Evolutionary conservation across 1,284 basidiomycete genomes (phyloP).

Genomic region (Trichosporon asahii): DNA sequence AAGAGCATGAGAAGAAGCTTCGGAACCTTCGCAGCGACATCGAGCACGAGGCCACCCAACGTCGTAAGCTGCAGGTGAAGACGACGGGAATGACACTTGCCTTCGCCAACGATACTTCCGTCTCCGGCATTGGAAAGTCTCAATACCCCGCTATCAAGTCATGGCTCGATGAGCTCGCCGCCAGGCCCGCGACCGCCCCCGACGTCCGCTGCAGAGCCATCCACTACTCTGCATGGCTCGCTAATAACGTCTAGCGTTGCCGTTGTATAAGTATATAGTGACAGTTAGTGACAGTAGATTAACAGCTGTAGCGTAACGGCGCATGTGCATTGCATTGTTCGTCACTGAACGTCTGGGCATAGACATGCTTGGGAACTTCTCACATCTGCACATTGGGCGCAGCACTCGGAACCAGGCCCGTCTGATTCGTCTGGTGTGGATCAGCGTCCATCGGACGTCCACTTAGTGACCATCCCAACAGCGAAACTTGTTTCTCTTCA

Average conservation of each 20-base stretch:
- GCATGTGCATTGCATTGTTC: too few relatives aligned
- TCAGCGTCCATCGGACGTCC: too few relatives aligned
- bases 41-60: neutral
- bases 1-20: neutral
- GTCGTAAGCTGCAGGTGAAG: neutral
- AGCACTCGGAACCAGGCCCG: too few relatives aligned
- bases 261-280: neutral
- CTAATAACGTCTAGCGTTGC: neutral
- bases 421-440: too few relatives aligned
- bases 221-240: neutral
- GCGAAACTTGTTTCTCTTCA: too few relatives aligned
- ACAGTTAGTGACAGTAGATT: too few relatives aligned
- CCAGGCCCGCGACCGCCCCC: neutral
- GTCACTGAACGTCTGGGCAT: too few relatives aligned
- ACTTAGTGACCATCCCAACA: too few relatives aligned
- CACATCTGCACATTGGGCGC: too few relatives aligned
- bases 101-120: neutral
- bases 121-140: neutral
- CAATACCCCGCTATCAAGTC: neutral
- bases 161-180: neutral
- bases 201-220: neutral
- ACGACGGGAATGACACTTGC: neutral
- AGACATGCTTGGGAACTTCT: too few relatives aligned
- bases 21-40: neutral
- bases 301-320: too few relatives aligned